A percentile compares a stretch with the other conserved stretches of the same genome.
Conservation (phyloP, 1,284 basidiomycete genomes). For the Trichosporon sp. region DNA sequence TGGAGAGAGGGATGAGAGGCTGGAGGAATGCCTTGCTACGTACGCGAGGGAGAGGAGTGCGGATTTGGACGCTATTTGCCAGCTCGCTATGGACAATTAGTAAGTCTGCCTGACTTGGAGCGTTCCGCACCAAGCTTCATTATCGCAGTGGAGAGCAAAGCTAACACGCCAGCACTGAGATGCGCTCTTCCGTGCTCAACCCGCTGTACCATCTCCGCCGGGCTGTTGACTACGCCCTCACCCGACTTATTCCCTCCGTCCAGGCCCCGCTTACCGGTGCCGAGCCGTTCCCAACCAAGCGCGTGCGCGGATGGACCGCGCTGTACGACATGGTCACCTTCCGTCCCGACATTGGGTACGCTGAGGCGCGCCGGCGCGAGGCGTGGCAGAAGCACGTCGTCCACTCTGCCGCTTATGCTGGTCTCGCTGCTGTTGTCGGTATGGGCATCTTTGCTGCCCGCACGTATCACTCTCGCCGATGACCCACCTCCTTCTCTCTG, state of each 20-base stretch:
- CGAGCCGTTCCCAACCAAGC: constrained; percentile 44
- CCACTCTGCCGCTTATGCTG: constrained; percentile 3
- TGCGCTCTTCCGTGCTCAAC: constrained; percentile 86
- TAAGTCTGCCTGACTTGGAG: constrained; percentile 57
- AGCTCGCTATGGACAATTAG: constrained; percentile 95
- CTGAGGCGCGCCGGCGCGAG: constrained; percentile 49
- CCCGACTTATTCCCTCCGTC: constrained; percentile 56
- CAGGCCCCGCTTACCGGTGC: constrained; percentile 51
- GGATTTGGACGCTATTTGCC: constrained; percentile 82
- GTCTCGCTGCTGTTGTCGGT: background rate
- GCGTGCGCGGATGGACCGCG: constrained; percentile 74
- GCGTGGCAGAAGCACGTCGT: constrained; percentile 41
- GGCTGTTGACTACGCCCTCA: constrained; percentile 61
- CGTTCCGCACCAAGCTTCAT: too few relatives aligned
- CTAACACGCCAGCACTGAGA: constrained; percentile 66
- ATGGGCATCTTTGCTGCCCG: constrained; percentile 5
- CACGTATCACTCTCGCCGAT: background rate
- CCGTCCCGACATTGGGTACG: constrained; percentile 85
- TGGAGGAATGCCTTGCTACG: constrained; percentile 62
- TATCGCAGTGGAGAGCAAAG: background rate
- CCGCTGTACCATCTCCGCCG: constrained; percentile 74
- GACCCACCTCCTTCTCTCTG: background rate
- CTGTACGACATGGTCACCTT: constrained; percentile 98
- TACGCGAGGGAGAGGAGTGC: constrained; percentile 78
- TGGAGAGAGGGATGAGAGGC: constrained; percentile 46